Percentiles rank a stretch among this genome's conserved stretches.
These are phyloP conservation scores for Leccinum fuscescens DNA, from an alignment of 1,284 basidiomycete species.

Conservation along the genomic window DNA sequence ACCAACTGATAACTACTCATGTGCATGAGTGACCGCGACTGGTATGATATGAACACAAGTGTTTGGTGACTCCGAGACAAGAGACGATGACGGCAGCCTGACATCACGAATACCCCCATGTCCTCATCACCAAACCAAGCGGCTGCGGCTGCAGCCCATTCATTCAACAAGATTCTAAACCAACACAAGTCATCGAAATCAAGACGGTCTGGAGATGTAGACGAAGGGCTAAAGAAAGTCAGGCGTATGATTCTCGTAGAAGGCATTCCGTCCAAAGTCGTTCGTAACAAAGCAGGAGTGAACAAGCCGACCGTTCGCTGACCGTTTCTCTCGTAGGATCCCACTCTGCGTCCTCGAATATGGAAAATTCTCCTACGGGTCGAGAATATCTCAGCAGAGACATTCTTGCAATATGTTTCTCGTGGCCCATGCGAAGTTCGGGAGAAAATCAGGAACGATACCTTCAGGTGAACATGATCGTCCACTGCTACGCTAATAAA, in stretches of 20 bases:
- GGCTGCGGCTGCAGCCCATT: constrained; percentile 54
- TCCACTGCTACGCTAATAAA: background rate
- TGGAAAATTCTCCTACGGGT: constrained; percentile 92
- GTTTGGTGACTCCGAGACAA: background rate
- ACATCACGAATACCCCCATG: constrained; percentile 21
- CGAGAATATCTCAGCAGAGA: constrained; percentile 70
- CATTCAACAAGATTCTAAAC: constrained; percentile 74
- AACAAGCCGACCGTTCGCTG: constrained; percentile 1
- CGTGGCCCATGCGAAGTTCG: constrained; percentile 84
- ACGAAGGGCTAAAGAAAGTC: constrained; percentile 80
- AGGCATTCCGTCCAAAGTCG: constrained; percentile 74
- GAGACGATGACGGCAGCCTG: background rate
- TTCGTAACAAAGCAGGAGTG: constrained; percentile 31
- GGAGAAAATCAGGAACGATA: constrained; percentile 85
- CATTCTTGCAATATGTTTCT: constrained; percentile 79
- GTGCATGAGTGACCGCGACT: constrained; percentile 3
- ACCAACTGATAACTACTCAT: constrained; percentile 5
- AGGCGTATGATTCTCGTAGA: constrained; percentile 84
- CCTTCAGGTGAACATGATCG: constrained; percentile 59
- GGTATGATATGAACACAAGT: no score
- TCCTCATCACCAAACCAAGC: constrained; percentile 24
- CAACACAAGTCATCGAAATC: constrained; percentile 66
- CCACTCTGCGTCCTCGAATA: constrained; percentile 73
- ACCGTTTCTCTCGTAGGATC: constrained; percentile 48
- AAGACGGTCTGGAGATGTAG: constrained; percentile 64